Conservation (phyloP, 768 basidiomycete genomes). For the Suillus spraguei region DNA sequence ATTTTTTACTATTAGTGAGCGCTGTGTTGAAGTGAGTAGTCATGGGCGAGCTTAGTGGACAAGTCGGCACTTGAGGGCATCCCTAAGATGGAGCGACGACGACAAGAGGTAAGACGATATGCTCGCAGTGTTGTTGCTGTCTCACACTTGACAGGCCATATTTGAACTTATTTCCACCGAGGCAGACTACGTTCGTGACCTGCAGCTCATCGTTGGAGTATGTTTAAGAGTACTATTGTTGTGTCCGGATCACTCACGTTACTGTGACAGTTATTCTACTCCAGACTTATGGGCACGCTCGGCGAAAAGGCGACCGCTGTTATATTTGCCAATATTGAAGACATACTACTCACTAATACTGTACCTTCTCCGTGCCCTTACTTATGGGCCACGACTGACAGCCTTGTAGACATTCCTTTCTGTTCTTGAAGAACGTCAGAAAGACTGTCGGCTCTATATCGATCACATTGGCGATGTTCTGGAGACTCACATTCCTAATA, state of each 20-base stretch:
- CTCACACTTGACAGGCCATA: slow-evolving; percentile 59
- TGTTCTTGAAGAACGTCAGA: slow-evolving; percentile 88
- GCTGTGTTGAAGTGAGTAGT: slow-evolving; percentile 42
- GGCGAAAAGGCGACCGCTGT: slow-evolving; percentile 77
- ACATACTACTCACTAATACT: slow-evolving; percentile 87
- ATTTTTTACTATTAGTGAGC: slow-evolving; percentile 6
- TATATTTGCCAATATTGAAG: slow-evolving; percentile 93
- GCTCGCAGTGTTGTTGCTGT: not conserved
- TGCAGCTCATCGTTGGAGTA: slow-evolving; percentile 92
- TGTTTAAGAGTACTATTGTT: slow-evolving; percentile 16
- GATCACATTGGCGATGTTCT: slow-evolving; percentile 89
- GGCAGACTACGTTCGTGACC: slow-evolving; percentile 83
- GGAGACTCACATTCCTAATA: slow-evolving; percentile 69
- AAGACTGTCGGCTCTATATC: slow-evolving; percentile 88
- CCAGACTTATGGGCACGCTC: slow-evolving; percentile 69
- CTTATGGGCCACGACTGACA: slow-evolving; percentile 7
- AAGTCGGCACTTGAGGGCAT: slow-evolving; percentile 81
- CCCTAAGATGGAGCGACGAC: slow-evolving; percentile 72
- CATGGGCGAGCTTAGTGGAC: slow-evolving; percentile 93
- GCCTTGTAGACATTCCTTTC: slow-evolving; percentile 72
- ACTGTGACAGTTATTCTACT: slow-evolving; percentile 74
- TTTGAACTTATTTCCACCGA: slow-evolving; percentile 96
- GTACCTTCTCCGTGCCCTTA: slow-evolving; percentile 36
- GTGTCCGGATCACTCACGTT: slow-evolving; percentile 7
- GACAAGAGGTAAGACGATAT: slow-evolving; percentile 71